A percentile compares a stretch with the other conserved stretches of the same genome.
phyloP scores from a whole-genome alignment of 2,329 filamentous ascomycete genomes.

The Beauveria scarabaeidicola region DNA sequence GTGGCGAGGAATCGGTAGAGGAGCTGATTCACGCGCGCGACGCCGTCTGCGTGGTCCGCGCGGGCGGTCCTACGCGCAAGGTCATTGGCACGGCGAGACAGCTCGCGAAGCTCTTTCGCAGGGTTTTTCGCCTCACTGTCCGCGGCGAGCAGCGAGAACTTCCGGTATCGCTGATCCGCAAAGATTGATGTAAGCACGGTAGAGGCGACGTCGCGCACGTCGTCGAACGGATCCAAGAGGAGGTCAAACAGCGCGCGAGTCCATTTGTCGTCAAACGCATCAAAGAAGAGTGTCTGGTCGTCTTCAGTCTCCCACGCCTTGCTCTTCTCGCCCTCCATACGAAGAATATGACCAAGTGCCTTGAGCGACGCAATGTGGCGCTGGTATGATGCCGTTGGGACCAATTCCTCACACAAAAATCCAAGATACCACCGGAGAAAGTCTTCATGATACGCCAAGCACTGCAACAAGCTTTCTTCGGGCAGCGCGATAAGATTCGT shows the following conservation, averaged over 20 bases:
- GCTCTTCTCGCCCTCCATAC: constrained; percentile 54
- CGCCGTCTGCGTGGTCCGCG: constrained; percentile 87
- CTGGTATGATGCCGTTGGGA: constrained; percentile 80
- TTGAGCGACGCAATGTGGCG: constrained; percentile 76
- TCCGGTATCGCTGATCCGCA: constrained; percentile 26
- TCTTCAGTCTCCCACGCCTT: constrained; percentile 30
- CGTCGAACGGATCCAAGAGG: constrained; percentile 84
- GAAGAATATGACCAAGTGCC: constrained; percentile 57
- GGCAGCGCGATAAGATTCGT: constrained; percentile 32
- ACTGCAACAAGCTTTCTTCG: constrained; percentile 28
- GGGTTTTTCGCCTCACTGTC: constrained; percentile 1
- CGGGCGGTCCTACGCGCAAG: constrained; percentile 64
- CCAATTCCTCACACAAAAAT: constrained; percentile 66
- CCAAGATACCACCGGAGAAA: constrained; percentile 69
- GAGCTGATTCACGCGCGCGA: constrained; percentile 68
- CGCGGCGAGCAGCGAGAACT: constrained; percentile 8
- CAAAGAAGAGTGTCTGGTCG: constrained; percentile 32
- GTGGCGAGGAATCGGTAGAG: constrained; percentile 49
- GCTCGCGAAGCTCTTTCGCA: constrained; percentile 31
- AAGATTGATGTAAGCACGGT: constrained; percentile 42
- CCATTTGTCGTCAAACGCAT: constrained; percentile 40
- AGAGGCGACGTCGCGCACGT: constrained; percentile 60
- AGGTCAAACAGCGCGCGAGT: constrained; percentile 65
- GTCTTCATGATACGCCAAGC: constrained; percentile 42
- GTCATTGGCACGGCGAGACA: constrained; percentile 44